These are phyloP conservation scores for Leptomonas pyrrhocoris DNA, from an alignment of 208 protist genomes.

Conservation along the genomic window DNA sequence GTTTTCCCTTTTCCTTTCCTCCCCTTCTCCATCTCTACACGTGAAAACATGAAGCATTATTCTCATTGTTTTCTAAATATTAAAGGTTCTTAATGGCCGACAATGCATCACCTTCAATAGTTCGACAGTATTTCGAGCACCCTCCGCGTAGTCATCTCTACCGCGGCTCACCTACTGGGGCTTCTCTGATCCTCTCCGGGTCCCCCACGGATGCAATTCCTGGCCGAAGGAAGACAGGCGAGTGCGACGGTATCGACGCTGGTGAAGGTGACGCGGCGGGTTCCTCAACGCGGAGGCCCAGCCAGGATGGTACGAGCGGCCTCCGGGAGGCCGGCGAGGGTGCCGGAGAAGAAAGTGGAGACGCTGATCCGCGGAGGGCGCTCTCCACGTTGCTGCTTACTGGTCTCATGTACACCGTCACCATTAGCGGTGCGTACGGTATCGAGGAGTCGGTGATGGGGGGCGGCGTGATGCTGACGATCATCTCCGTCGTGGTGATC, in stretches of 20 bases:
- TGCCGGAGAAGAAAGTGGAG: not conserved
- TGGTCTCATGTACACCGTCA: slow-evolving; percentile 86
- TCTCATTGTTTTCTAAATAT: not conserved
- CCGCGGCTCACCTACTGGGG: not conserved
- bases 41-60: no score
- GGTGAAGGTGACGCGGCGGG: not conserved
- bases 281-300: not conserved
- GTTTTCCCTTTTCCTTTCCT: no score
- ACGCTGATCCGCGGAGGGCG: slow-evolving; percentile 1
- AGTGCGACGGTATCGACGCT: not conserved
- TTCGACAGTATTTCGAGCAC: slow-evolving; percentile 74
- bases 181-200: not conserved
- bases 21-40: no score
- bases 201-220: not conserved
- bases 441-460: slow-evolving; percentile 86
- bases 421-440: slow-evolving; percentile 75
- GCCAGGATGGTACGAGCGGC: no score
- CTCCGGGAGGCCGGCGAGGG: not conserved
- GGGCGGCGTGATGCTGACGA: slow-evolving; percentile 66
- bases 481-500: slow-evolving; percentile 71
- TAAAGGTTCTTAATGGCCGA: slow-evolving; percentile 9
- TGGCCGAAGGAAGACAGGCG: not conserved
- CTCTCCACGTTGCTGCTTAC: slow-evolving; percentile 71
- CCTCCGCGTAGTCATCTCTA: slow-evolving; percentile 59
- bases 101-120: not conserved